Evolutionary conservation across 768 basidiomycete species (phyloP), one percentile per base, ranked within the genome.

Genomic region (Leucocoprinus birnbaumii): DNA sequence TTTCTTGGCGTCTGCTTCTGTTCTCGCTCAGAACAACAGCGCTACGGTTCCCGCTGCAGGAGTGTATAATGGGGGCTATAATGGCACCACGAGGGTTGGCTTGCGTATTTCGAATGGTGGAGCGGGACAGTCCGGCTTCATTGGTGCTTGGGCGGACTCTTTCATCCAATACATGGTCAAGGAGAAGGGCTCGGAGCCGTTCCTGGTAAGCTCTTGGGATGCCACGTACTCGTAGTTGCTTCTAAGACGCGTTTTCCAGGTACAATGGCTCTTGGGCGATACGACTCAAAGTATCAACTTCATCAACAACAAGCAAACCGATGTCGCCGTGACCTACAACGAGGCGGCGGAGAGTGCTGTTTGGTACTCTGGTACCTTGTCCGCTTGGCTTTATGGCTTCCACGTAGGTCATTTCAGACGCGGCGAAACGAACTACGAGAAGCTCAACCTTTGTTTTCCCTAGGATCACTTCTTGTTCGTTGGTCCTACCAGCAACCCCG

Each of bases 201-300:
- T 76, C 53, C 42, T 66, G 52, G 78, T 78, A 34, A 27, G 61
- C 57, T 3, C 46, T 2, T n/a, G 35, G 9, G 14, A 10, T 38
- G 24, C 38, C 25, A 7, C 13, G 18, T 5, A 8, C 43, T 52
- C 19, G 47, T 43, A 27, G 14, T 10, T 18, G 10, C 37, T 44
- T 21, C 11, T 51, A 24, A 21, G 14, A 19, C 27, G 19, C 31
- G n/a, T 16, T 2, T 22, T 11, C 51, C 38, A 83, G 81, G 73
- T 83, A 21, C 81, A 69, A 8, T 83, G 82, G 82, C 78, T 78
- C 62, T 66, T 82, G 22, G 80, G 79, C 4, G 82, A 83, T 59
- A 82, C 80, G 5, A 83, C 80, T 0, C 70, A 81, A 50, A 80
- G 77, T 55, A 66, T 83, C 1, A 66, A 65, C 0, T 71, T 68